Conservation (phyloP, 2,329 filamentous ascomycete species). For the Aureobasidium sp. region DNA sequence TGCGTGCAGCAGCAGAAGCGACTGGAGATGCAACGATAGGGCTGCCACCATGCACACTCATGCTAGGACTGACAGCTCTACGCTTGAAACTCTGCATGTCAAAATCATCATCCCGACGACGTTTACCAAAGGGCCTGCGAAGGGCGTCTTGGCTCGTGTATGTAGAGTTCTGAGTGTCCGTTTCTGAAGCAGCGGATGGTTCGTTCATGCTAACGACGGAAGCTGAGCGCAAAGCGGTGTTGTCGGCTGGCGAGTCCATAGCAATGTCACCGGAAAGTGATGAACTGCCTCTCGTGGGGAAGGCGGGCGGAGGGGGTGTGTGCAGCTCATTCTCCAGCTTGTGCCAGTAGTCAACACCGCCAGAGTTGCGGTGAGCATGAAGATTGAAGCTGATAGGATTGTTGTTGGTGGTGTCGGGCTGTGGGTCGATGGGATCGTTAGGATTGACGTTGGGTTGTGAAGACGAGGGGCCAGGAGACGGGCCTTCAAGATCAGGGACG, state of each 20-base stretch:
- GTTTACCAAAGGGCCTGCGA: conserved; percentile 46
- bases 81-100: conserved; percentile 85
- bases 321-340: conserved; percentile 62
- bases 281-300: conserved; percentile 34
- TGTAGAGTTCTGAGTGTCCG: neutral
- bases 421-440: conserved; percentile 49
- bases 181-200: neutral
- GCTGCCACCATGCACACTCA: conserved; percentile 77
- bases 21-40: conserved; percentile 76
- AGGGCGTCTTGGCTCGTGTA: conserved; percentile 28
- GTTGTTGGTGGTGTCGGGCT: conserved; percentile 50
- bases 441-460: conserved; percentile 62
- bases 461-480: neutral
- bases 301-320: conserved; percentile 58
- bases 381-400: conserved; percentile 65
- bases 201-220: conserved; percentile 13
- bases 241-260: conserved; percentile 58
- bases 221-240: neutral
- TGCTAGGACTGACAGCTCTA: conserved; percentile 81
- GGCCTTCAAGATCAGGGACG: conserved; percentile 42
- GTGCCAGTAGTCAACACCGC: conserved; percentile 71
- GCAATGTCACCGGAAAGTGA: conserved; percentile 56
- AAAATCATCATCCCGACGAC: conserved; percentile 85
- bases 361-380: conserved; percentile 64
- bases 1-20: conserved; percentile 27